Base-by-base conservation (phyloP, 2,329 filamentous ascomycete species). In the Beauveria sp. region DNA sequence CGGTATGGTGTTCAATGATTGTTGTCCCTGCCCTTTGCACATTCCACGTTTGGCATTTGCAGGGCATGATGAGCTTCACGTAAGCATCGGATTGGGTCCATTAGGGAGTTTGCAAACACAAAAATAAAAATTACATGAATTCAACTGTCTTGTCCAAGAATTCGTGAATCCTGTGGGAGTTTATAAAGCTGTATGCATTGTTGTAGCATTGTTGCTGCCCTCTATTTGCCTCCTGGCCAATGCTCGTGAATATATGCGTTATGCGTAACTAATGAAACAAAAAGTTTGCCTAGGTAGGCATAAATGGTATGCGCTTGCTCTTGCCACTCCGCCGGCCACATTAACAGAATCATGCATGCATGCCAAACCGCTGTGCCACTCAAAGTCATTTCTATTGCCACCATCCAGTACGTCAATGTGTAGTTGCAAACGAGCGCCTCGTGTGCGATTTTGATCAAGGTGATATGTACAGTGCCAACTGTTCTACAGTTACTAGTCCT, bases 1-100 rank as follows among this genome's bases (percentile, higher is more conserved):
- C 65, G 69, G 70, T 67, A 70, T 70, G 72, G 72, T 75, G 72
- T 75, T 74, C 64, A 70, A 69, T 70, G 71, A 70, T 72, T 73
- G 71, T 69, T 71, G 58, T 55, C 50, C 51, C 58, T 55, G 58
- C 34, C 58, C 55, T 48, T 55, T 55, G 51, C 58, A 30, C 58
- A 30, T 48, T 69, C 64, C 64, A 67, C 64, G 70, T 68, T 72
- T 70, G 70, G 70, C 66, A 66, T 68, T 70, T 24, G 71, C 64
- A 69, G 63, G 69, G 67, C 69, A 71, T 70, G 66, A 73, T 70
- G 70, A 73, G 69, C 70, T 73, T 71, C 70, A 68, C 64, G 70
- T 66, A 68, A 72, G 70, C 71, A 72, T 72, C 70, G 70, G 72
- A 68, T 70, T 66, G 71, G 72, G 71, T 72, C 69, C 69, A 70